Evolutionary conservation across 169 alveolate species (phyloP), one percentile per base, ranked within the genome.

Genomic region (Plasmodium inui): DNA sequence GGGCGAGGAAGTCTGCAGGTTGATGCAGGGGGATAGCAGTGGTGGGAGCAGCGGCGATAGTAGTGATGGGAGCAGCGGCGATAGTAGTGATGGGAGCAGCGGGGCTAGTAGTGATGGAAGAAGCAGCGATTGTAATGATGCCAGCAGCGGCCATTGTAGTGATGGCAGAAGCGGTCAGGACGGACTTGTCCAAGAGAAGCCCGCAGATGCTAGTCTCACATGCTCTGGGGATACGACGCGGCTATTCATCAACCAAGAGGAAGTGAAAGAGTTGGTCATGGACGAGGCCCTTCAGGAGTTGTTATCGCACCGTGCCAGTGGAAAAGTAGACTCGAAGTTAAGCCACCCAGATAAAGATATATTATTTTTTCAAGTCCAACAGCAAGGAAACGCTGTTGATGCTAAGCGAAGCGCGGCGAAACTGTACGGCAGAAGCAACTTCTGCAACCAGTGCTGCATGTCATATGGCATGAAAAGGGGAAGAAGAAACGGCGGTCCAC

Each of bases 401-500:
- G 50, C 71, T 70, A 70, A 53, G 7, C 19, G 10, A 7, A 5
- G 61, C 39, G 80, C 17, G 28, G 53, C 53, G 28, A 88, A 32
- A 28, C 26, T 88, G 34, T 39, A 78, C 12, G 94, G 94, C 4
- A 55, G 82, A 61, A 88, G 94, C 57, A 88, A 88, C 53, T 88
- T 88, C 72, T 78, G 76, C 41, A 88, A 88, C 41, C 44, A 79
- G 22, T 80, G 90, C 73, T 88, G 50, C 50, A 88, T 88, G 41
- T 12, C 72, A 50, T 88, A 88, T 88, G 53, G 81, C 32, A 78
- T 57, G n/a, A 57, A 61, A 80, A 88, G 50, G 32, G 46, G 44
- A 37, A 88, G 44, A 39, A 22, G 57, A 57, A 61, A 78, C 10
- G 30, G 32, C 0, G 8, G n/a, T 9, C 3, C 57, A 12, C 6